Percentiles rank a stretch among this genome's conserved stretches.
Conservation (phyloP, 345 rosid genomes). For the Eucalyptus erythrocorys region DNA sequence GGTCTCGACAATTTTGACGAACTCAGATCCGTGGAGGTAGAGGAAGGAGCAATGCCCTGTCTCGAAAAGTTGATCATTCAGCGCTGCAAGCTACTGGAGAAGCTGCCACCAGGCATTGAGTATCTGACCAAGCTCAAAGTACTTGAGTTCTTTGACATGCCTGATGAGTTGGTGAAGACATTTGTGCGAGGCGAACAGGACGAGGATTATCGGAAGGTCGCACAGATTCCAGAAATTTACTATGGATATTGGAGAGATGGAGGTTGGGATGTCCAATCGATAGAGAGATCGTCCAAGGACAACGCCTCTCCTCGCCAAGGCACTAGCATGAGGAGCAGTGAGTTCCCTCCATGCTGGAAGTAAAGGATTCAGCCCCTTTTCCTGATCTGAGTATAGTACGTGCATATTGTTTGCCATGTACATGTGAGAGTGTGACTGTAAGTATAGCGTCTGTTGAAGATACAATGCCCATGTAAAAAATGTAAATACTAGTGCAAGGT, state of each 20-base stretch:
- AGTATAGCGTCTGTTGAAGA: not conserved
- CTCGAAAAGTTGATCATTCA: conserved; percentile 15
- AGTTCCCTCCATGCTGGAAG: conserved; percentile 10
- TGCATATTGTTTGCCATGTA: not conserved
- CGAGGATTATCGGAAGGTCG: conserved; percentile 4
- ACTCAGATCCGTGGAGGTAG: conserved; percentile 2
- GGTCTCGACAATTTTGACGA: conserved; percentile 19
- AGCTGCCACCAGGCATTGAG: conserved; percentile 16
- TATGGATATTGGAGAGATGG: conserved; percentile 18
- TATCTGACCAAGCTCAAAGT: conserved; percentile 12
- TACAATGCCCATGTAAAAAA: not conserved
- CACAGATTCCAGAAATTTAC: conserved; percentile 13
- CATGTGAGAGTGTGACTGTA: not conserved
- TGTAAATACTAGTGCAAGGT: not conserved
- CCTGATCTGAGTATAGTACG: not conserved
- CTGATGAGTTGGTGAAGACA: conserved; percentile 13
- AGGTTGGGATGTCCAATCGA: conserved; percentile 14
- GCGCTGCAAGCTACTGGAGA: conserved; percentile 6
- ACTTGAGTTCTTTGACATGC: conserved; percentile 19
- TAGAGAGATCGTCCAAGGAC: not conserved
- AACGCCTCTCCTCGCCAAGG: not conserved
- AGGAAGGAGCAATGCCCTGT: conserved; percentile 14
- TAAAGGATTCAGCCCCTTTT: not conserved
- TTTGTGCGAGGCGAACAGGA: not conserved
- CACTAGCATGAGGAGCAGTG: not conserved